Base-by-base conservation (phyloP, 2,329 filamentous ascomycete genomes). In the Chaetomiaceae sp. region DNA sequence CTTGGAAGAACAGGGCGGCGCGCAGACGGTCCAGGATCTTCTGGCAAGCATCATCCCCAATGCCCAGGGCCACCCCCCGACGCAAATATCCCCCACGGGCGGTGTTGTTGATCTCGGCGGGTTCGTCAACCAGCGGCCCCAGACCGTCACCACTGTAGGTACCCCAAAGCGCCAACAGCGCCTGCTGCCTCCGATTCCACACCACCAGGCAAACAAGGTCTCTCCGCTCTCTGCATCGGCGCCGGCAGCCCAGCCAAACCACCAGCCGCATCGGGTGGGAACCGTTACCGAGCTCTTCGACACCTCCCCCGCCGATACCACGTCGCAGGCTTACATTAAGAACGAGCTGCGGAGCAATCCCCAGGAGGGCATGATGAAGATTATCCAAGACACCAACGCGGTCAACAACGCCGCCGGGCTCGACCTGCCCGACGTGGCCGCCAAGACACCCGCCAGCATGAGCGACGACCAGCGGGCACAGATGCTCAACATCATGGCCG, bases 11-110 rank as follows among this genome's bases (percentile, higher is more conserved):
- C 87, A 92, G 63, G 85, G 84, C 29, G 81, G 82, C 17, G 78
- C 82, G 1, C 83, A 89, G 65, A 92, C 89, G 56, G 81, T 97
- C 38, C 84, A 88, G 52, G 91, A 95, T 61, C 86, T 96, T 66
- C 88, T 97, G 66, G 83, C 85, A 4, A 86, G 84, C 60, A 82
- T 88, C 54, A 85, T 94, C 53, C 82, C 87, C 4, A 74, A 70
- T 31, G 47, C 54, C 17, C 62, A 64, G 31, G 75, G 46, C 4
- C 63, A 64, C 31, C 44, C 38, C 11, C 59, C 57, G 27, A 42
- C 70, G 33, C 76, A 79, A 63, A 75, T 78, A 39, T 74, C 73
- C 4, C 76, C 73, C 7, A 75, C 79, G 54, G 80, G 81, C 23
- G 83, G 72, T 53, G 78, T 86, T 7, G 79, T 85, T 31, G 81